Evolutionary conservation across 192 early-diverging fungal species (phyloP).

Genomic region (Entomortierella chlamydospora): DNA sequence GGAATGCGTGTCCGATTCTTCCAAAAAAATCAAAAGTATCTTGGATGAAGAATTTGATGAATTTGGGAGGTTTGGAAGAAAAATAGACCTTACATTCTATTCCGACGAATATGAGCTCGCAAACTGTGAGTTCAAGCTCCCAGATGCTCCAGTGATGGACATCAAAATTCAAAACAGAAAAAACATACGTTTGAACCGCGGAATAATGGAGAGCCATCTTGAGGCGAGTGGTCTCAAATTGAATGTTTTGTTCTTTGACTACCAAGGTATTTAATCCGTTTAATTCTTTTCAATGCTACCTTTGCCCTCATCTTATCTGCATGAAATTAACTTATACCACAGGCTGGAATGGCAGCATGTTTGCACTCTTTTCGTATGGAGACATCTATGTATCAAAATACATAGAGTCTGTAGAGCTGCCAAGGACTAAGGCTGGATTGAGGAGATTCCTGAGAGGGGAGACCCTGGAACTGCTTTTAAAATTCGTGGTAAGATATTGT

Average conservation of each 20-base stretch:
- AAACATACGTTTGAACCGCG: slow-evolving; percentile 18
- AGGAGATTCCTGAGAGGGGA: slow-evolving; percentile 9
- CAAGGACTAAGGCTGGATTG: slow-evolving; percentile 7
- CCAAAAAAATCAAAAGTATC: slow-evolving; percentile 4
- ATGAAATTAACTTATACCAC: slow-evolving; percentile 6
- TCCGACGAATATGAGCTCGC: slow-evolving; percentile 4
- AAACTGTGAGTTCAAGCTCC: slow-evolving; percentile 18
- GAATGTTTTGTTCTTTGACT: slow-evolving; percentile 3
- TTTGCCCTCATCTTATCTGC: slow-evolving; percentile 2
- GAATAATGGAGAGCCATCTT: slow-evolving; percentile 14
- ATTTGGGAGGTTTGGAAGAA: slow-evolving; percentile 14
- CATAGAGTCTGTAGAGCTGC: slow-evolving; percentile 5
- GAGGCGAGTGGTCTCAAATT: slow-evolving; percentile 3
- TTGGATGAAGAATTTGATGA: slow-evolving; percentile 15
- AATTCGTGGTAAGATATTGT: slow-evolving; percentile 12
- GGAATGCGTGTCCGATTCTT: slow-evolving; percentile 10
- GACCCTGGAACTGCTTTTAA: slow-evolving; percentile 3
- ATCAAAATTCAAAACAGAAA: slow-evolving; percentile 16
- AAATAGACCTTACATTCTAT: slow-evolving; percentile 12
- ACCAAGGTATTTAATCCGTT: slow-evolving; percentile 4
- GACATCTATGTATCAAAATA: slow-evolving; percentile 21
- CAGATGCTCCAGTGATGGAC: slow-evolving; percentile 4
- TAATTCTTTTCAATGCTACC: slow-evolving; percentile 6
- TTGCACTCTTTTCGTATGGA: slow-evolving; percentile 8
- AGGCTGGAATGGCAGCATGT: slow-evolving; percentile 19